Percentiles rank a stretch among this genome's conserved stretches.
phyloP scores from a whole-genome alignment of 768 basidiomycete species.

The Pleurotus pulmonarius region DNA sequence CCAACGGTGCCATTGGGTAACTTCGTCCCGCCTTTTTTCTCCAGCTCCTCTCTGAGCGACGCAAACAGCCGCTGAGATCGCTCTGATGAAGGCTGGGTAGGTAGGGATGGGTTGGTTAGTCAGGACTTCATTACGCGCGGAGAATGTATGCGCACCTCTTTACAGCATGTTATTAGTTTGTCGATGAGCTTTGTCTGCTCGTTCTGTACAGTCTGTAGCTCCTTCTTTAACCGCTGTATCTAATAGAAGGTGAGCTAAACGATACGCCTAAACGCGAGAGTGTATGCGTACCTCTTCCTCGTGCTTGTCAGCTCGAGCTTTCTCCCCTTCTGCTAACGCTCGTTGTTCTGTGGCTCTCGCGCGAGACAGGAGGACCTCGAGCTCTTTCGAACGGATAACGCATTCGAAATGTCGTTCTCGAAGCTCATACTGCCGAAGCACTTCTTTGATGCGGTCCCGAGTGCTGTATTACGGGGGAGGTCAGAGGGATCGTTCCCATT shows the following conservation, averaged over 20 bases:
- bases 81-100: slow-evolving; percentile 69
- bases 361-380: slow-evolving; percentile 82
- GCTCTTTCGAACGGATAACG: slow-evolving; percentile 87
- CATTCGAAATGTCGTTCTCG: slow-evolving; percentile 92
- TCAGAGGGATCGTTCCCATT: slow-evolving; percentile 2
- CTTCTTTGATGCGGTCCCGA: slow-evolving; percentile 82
- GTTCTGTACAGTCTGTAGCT: slow-evolving; percentile 76
- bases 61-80: slow-evolving; percentile 78
- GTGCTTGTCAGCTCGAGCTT: slow-evolving; percentile 55
- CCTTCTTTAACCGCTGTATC: slow-evolving; percentile 68
- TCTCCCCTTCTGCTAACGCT: slow-evolving; percentile 77
- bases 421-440: slow-evolving; percentile 84
- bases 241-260: slow-evolving; percentile 24
- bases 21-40: slow-evolving; percentile 52
- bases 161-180: slow-evolving; percentile 81
- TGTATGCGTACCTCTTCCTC: slow-evolving; percentile 65
- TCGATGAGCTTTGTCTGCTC: slow-evolving; percentile 79
- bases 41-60: slow-evolving; percentile 79
- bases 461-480: slow-evolving; percentile 41
- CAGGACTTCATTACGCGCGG: too few species aligned
- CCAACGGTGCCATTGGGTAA: slow-evolving; percentile 39
- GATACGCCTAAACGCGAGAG: slow-evolving; percentile 16
- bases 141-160: slow-evolving; percentile 57
- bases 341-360: slow-evolving; percentile 87
- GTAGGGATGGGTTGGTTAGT: too few species aligned